Conservation (phyloP, 768 basidiomycete species). For the Lactifluus pinguis region DNA sequence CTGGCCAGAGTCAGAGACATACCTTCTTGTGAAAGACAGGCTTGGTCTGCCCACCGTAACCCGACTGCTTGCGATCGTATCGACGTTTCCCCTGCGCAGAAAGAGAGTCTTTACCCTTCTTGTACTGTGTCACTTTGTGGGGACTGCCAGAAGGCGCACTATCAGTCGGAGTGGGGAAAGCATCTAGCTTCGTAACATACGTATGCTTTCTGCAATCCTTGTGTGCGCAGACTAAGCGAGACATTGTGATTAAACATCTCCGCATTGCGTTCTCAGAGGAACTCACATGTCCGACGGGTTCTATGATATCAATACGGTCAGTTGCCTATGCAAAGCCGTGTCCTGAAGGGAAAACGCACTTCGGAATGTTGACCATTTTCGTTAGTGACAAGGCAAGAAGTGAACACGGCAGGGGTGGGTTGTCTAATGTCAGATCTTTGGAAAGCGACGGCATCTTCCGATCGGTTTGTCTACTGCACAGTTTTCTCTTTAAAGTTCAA, state of each 20-base stretch:
- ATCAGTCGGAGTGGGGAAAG: neutral
- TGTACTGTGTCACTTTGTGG: constrained; percentile 99
- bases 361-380: constrained; percentile 93
- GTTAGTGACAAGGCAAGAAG: constrained; percentile 3
- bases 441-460: constrained; percentile 4
- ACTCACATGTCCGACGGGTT: constrained; percentile 95
- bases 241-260: constrained; percentile 15
- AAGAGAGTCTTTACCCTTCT: constrained; percentile 98
- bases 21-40: constrained; percentile 99
- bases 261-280: neutral
- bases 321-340: neutral
- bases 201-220: constrained; percentile 97
- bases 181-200: constrained; percentile 38
- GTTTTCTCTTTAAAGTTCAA: constrained; percentile 7
- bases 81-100: constrained; percentile 99
- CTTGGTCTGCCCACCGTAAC: constrained; percentile 99
- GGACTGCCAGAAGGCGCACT: constrained; percentile 42
- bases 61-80: constrained; percentile 97
- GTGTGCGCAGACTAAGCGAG: constrained; percentile 76
- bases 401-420: neutral
- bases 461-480: constrained; percentile 1
- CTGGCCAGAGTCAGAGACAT: constrained; percentile 20
- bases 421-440: no score
- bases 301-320: constrained; percentile 30
- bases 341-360: constrained; percentile 44